Base-by-base conservation (phyloP, 73 alveolate genomes). In the Urostyla sp. region DNA sequence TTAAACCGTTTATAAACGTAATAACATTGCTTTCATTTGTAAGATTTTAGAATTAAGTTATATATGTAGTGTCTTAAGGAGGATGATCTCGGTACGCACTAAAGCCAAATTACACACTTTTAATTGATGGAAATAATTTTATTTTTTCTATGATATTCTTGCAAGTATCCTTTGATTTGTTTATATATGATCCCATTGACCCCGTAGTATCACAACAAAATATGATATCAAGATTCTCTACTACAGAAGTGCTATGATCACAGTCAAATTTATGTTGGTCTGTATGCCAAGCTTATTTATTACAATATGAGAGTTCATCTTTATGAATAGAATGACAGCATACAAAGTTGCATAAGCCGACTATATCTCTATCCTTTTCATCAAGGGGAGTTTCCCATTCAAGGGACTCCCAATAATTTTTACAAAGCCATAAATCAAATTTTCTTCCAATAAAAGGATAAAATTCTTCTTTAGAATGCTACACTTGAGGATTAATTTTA, bases 61-160 rank as follows among this genome's bases (percentile, higher is more conserved):
- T 76, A 90, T 94, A 92, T 8, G 98, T 51, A 13, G 53, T 37
- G 8, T 92, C 90, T 36, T 92, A 80, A 61, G 94, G 97, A 46
- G 92, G 97, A 77, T 94, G 98, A 72, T 94, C 98, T 73, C 98
- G 85, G 77, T 94, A 94, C 23, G 93, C 90, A 6, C 92, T 95
- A 45, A 94, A 45, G 0, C 96, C 98, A 86, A 89, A 89, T 81
- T 86, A 74, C 66, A 94, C 89, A 18, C 90, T 78, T 52, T 78
- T 87, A 18, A 77, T 27, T 34, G 66, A 8, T 13, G 55, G 7
- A 28, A 37, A 82, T 36, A 58, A 80, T 58, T 85, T 72, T 20
- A 95, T 95, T 18, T 89, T 86, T 69, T 61, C 77, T 48, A 79
- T 45, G 13, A 92, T 74, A 75, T 89, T 92, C 54, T 86, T 69